Evolutionary conservation across 208 protist genomes (phyloP).

Genomic region (Crithidia acanthocephali): DNA sequence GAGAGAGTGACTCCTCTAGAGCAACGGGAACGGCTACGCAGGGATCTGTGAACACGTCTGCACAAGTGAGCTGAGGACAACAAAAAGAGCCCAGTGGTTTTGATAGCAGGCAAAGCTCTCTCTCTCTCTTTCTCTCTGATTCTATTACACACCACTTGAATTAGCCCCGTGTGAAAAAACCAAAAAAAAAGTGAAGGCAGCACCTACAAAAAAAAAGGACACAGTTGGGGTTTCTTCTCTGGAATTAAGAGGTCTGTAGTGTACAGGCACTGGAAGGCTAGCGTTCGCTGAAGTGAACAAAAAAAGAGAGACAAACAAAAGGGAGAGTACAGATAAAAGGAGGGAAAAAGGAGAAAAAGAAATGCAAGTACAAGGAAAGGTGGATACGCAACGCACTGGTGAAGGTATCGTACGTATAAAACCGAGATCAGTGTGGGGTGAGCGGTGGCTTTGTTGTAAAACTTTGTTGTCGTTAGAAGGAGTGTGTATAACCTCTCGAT

Average conservation of each 20-base stretch:
- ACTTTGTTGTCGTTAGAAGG: not conserved
- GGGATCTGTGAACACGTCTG: too few relatives aligned
- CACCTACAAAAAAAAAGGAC: not conserved
- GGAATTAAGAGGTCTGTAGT: not conserved
- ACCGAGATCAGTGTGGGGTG: not conserved
- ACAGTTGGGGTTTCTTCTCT: too few relatives aligned
- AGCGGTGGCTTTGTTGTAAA: not conserved
- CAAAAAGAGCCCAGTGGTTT: too few relatives aligned
- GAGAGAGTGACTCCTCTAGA: too few relatives aligned
- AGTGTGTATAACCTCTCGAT: constrained; percentile 7
- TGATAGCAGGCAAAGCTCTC: too few relatives aligned
- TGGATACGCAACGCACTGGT: not conserved
- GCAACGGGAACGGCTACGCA: too few relatives aligned
- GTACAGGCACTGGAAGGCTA: not conserved
- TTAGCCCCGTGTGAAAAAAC: too few relatives aligned
- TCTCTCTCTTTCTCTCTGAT: too few relatives aligned
- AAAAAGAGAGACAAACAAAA: too few relatives aligned
- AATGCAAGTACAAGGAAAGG: not conserved
- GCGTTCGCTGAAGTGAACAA: not conserved
- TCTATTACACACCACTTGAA: too few relatives aligned
- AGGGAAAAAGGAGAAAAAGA: not conserved
- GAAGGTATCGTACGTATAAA: not conserved
- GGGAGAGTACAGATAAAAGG: not conserved
- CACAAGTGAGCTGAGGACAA: too few relatives aligned
- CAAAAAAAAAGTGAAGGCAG: too few relatives aligned